A percentile compares a stretch with the other conserved stretches of the same genome.
These are phyloP conservation scores for Stropharia rugosoannulata DNA, from an alignment of 768 basidiomycete genomes.

Conservation along the genomic window DNA sequence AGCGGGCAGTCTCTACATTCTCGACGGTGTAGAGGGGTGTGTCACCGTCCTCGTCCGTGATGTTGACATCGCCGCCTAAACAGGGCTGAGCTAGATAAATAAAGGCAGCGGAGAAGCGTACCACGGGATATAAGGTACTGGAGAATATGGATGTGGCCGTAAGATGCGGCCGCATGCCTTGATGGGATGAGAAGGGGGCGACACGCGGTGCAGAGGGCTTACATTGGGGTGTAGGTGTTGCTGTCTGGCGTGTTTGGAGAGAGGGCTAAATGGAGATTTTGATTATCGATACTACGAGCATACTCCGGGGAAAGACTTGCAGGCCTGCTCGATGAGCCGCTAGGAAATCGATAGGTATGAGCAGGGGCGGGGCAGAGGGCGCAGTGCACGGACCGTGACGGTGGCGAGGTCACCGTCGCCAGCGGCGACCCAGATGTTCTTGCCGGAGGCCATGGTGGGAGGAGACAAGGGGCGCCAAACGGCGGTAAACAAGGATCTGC, in stretches of 20 bases:
- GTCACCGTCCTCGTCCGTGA: slow-evolving; percentile 85
- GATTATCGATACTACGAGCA: slow-evolving; percentile 27
- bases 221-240: slow-evolving; percentile 85
- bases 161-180: slow-evolving; percentile 94
- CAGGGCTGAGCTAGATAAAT: slow-evolving; percentile 7
- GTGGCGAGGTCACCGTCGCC: slow-evolving; percentile 84
- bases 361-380: slow-evolving; percentile 6
- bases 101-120: slow-evolving; percentile 21
- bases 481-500: slow-evolving; percentile 28
- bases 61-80: slow-evolving; percentile 82
- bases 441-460: slow-evolving; percentile 17
- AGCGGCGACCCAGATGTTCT: slow-evolving; percentile 93
- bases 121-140: slow-evolving; percentile 77
- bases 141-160: slow-evolving; percentile 75
- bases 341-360: slow-evolving; percentile 25
- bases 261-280: slow-evolving; percentile 41
- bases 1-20: slow-evolving; percentile 72
- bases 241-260: slow-evolving; percentile 73
- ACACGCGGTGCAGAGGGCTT: slow-evolving; percentile 14
- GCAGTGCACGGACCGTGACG: slow-evolving; percentile 52
- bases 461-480: slow-evolving; percentile 15
- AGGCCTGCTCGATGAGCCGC: slow-evolving; percentile 59
- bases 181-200: slow-evolving; percentile 13
- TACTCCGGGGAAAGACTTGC: slow-evolving; percentile 38
- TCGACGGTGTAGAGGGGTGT: slow-evolving; percentile 93